Conservation (phyloP, 2,329 filamentous ascomycete genomes). For the Fusarium penzigii region DNA sequence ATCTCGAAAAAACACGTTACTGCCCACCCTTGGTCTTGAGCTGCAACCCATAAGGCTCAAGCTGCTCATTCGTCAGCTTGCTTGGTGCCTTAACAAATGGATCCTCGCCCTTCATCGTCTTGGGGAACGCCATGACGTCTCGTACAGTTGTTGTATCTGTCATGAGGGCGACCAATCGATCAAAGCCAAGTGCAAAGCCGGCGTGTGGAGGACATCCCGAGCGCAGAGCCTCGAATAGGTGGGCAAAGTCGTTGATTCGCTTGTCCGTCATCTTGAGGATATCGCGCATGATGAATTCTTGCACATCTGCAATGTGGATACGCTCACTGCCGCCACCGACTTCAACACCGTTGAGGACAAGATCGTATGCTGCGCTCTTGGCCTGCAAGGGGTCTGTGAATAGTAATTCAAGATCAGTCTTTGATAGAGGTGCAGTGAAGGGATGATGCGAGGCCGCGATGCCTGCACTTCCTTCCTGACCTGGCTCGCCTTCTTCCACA, state of each 20-base stretch:
- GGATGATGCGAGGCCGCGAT: slow-evolving; percentile 91
- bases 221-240: slow-evolving; percentile 78
- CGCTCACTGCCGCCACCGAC: slow-evolving; percentile 89
- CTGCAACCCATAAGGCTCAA: slow-evolving; percentile 49
- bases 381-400: slow-evolving; percentile 70
- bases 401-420: slow-evolving; percentile 73
- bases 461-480: slow-evolving; percentile 79
- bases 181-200: slow-evolving; percentile 90
- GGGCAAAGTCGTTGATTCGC: slow-evolving; percentile 78
- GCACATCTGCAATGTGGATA: slow-evolving; percentile 82
- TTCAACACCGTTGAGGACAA: slow-evolving; percentile 94
- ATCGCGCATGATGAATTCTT: slow-evolving; percentile 81
- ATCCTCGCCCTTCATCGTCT: slow-evolving; percentile 89
- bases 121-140: slow-evolving; percentile 97
- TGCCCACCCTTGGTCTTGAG: slow-evolving; percentile 10
- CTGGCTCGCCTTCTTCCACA: slow-evolving; percentile 61
- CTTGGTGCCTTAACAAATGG: slow-evolving; percentile 78
- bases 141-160: slow-evolving; percentile 74
- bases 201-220: slow-evolving; percentile 94
- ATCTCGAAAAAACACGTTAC: not conserved
- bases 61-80: slow-evolving; percentile 59
- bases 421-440: slow-evolving; percentile 82
- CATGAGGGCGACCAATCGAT: slow-evolving; percentile 80
- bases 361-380: slow-evolving; percentile 88
- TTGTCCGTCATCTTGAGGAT: slow-evolving; percentile 76